Percentiles rank a stretch among this genome's conserved stretches.
phyloP scores from a whole-genome alignment of 1,284 basidiomycete species.

The Chondrostereum purpureum region DNA sequence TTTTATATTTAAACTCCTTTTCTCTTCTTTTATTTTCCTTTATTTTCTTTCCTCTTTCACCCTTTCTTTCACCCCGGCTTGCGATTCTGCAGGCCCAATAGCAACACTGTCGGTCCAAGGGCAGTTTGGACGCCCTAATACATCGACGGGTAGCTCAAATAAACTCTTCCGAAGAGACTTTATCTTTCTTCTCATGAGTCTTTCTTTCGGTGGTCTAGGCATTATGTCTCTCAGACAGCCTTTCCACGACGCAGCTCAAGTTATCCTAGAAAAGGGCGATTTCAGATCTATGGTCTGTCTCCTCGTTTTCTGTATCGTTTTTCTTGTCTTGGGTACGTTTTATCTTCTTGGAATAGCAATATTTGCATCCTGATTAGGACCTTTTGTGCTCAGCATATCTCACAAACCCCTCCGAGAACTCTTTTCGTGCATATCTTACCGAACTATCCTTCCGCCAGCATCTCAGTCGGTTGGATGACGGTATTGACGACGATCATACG shows the following conservation, averaged over 20 bases:
- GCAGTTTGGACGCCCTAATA: constrained; percentile 29
- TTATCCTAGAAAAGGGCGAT: constrained; percentile 51
- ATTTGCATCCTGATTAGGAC: constrained; percentile 8
- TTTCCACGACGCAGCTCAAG: constrained; percentile 40
- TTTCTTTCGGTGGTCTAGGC: constrained; percentile 56
- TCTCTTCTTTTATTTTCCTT: constrained; percentile 7
- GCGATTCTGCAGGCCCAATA: constrained; percentile 27
- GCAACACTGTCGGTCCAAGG: constrained; percentile 38
- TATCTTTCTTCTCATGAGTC: constrained; percentile 50
- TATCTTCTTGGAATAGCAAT: constrained; percentile 8
- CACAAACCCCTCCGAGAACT: constrained; percentile 88
- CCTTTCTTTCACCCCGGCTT: constrained; percentile 23
- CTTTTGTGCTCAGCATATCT: constrained; percentile 65
- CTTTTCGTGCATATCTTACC: constrained; percentile 90
- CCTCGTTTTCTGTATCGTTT: constrained; percentile 58
- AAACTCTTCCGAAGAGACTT: constrained; percentile 31
- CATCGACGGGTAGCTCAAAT: constrained; percentile 27
- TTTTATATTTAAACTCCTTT: neutral
- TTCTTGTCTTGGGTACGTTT: constrained; percentile 65
- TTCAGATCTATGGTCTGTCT: constrained; percentile 62
- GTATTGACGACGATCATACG: constrained; percentile 40
- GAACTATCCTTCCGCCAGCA: constrained; percentile 94
- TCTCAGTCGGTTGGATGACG: constrained; percentile 79
- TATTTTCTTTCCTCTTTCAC: no score
- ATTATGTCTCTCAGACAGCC: constrained; percentile 54